A percentile compares a stretch with the other conserved stretches of the same genome.
Conservation (phyloP, 2,329 filamentous ascomycete species). For the Aspergillus eucalypticola region DNA sequence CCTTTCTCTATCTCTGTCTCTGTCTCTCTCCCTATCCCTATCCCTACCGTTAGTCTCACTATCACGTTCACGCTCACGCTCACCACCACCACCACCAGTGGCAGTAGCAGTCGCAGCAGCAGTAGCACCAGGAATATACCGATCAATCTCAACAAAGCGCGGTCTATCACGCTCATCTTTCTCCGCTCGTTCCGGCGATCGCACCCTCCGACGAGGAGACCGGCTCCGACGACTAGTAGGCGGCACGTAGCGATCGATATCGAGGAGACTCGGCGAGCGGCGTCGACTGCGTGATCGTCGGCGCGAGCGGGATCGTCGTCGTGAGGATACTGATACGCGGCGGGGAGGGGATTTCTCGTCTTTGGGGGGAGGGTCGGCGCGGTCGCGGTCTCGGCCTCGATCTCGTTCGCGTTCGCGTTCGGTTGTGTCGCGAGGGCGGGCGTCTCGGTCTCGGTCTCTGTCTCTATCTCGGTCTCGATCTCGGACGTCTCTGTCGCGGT, state of each 20-base stretch:
- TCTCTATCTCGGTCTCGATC: slow-evolving; percentile 9
- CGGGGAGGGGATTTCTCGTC: slow-evolving; percentile 22
- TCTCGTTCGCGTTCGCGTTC: slow-evolving; percentile 12
- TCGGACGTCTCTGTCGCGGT: slow-evolving; percentile 6
- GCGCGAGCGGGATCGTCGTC: slow-evolving; percentile 36
- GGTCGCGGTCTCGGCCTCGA: slow-evolving; percentile 14
- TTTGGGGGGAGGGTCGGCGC: neutral
- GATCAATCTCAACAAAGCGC: slow-evolving; percentile 44
- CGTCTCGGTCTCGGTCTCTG: slow-evolving; percentile 13
- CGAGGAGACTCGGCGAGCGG: slow-evolving; percentile 35
- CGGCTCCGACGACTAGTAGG: slow-evolving; percentile 43
- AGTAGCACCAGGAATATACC: slow-evolving; percentile 45
- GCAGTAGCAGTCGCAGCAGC: slow-evolving; percentile 32
- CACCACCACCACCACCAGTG: slow-evolving; percentile 28
- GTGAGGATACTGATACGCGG: slow-evolving; percentile 19
- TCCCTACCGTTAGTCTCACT: slow-evolving; percentile 6
- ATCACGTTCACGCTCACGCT: slow-evolving; percentile 23
- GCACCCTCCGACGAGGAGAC: slow-evolving; percentile 42
- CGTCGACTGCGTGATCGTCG: slow-evolving; percentile 31
- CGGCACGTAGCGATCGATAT: slow-evolving; percentile 48
- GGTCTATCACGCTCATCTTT: slow-evolving; percentile 27
- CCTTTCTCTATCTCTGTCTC: slow-evolving; percentile 16
- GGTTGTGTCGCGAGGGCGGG: slow-evolving; percentile 12
- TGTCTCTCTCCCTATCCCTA: slow-evolving; percentile 11
- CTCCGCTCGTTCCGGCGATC: slow-evolving; percentile 40